These are phyloP conservation scores for Multifurca ochricompacta DNA, from an alignment of 768 basidiomycete species.

Conservation along the genomic window DNA sequence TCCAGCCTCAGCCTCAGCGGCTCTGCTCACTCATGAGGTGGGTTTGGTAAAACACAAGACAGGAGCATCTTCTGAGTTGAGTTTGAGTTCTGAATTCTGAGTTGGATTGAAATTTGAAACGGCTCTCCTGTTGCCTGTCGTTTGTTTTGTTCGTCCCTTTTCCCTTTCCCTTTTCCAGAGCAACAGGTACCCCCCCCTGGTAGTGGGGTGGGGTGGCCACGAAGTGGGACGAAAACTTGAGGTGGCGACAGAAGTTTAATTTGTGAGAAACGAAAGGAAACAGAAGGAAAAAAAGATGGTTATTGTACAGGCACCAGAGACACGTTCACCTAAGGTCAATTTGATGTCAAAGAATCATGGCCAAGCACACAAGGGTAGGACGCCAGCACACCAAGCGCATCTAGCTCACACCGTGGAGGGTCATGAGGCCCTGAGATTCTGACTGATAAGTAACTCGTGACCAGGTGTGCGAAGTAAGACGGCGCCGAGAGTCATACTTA, in stretches of 20 bases:
- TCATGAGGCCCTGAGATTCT: conserved; percentile 11
- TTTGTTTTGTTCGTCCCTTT: too few relatives aligned
- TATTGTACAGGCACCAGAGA: not conserved
- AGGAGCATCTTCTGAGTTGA: too few relatives aligned
- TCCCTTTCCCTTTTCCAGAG: too few relatives aligned
- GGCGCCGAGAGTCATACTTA: conserved; percentile 2
- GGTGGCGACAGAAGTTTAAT: not conserved
- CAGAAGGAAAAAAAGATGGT: not conserved
- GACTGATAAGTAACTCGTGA: conserved; percentile 13
- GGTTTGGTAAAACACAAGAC: too few relatives aligned
- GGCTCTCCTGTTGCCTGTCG: too few relatives aligned
- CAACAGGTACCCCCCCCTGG: too few relatives aligned
- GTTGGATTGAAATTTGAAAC: too few relatives aligned
- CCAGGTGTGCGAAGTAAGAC: not conserved
- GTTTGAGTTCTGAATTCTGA: too few relatives aligned
- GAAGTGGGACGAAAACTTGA: too few relatives aligned
- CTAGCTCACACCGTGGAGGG: not conserved
- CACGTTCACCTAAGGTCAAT: not conserved
- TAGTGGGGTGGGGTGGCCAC: too few relatives aligned
- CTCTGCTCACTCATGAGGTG: too few relatives aligned
- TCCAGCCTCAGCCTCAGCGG: not conserved
- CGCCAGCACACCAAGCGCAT: not conserved
- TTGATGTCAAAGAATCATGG: not conserved
- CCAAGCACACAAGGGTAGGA: not conserved
- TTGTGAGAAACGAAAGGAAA: not conserved